Conservation (phyloP, 495 filamentous ascomycete species). For the Pyronema domesticum region DNA sequence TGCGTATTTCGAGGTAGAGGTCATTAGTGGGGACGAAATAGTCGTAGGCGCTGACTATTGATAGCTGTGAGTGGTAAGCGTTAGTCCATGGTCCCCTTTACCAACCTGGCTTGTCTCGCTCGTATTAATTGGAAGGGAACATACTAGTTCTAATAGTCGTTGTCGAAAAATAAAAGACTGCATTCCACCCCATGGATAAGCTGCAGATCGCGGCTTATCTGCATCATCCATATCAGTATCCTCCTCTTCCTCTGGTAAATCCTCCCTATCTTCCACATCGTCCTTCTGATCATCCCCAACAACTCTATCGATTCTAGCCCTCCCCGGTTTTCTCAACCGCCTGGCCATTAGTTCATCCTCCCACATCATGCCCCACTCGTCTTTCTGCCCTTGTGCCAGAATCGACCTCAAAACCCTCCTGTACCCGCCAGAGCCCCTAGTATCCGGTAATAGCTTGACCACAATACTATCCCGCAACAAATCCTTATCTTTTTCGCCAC, state of each 20-base stretch:
- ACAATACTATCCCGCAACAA: constrained; percentile 31
- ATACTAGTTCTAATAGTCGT: constrained; percentile 27
- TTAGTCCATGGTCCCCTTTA: no score
- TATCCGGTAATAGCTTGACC: constrained; percentile 34
- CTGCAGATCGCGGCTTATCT: constrained; percentile 8
- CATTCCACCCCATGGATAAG: constrained; percentile 26
- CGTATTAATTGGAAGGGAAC: constrained; percentile 6
- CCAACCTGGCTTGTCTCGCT: no score
- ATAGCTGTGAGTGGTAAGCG: constrained; percentile 24
- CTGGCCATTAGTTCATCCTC: constrained; percentile 45
- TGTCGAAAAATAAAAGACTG: constrained; percentile 28
- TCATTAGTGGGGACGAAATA: constrained; percentile 35
- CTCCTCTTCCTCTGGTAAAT: constrained; percentile 26
- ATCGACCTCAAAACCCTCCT: constrained; percentile 44
- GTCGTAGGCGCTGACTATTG: constrained; percentile 32
- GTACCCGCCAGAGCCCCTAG: constrained; percentile 27
- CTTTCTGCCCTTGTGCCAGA: constrained; percentile 41
- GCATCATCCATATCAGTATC: constrained; percentile 28
- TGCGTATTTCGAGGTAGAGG: constrained; percentile 50
- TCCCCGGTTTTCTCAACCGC: constrained; percentile 35
- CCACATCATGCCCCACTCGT: constrained; percentile 45
- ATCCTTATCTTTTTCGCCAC: constrained; percentile 18
- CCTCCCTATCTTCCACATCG: constrained; percentile 28
- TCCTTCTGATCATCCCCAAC: constrained; percentile 27
- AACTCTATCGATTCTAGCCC: constrained; percentile 27